A percentile compares a stretch with the other conserved stretches of the same genome.
Evolutionary conservation across 371 early-diverging fungal species (phyloP).

Genomic region (Smittium culicis): DNA sequence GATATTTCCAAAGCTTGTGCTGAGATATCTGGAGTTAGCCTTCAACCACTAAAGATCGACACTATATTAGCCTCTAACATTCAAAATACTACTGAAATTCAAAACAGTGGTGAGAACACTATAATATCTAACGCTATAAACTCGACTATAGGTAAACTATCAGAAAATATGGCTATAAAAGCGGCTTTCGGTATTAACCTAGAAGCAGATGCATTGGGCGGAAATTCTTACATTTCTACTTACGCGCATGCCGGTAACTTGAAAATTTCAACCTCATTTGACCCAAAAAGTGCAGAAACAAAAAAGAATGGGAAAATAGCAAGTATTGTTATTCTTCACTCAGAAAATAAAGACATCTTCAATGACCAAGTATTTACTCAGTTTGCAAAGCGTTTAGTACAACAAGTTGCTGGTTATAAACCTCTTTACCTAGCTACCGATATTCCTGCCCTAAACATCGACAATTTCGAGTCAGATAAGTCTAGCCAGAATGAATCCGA

Average conservation of each 20-base stretch:
- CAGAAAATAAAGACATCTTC: not conserved
- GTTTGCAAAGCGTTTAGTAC: constrained; percentile 25
- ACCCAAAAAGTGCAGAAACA: no score
- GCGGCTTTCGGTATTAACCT: constrained; percentile 36
- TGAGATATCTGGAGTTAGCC: not conserved
- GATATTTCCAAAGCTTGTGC: constrained; percentile 43
- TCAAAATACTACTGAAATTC: no score
- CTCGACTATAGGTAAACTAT: constrained; percentile 65
- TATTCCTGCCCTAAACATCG: not conserved
- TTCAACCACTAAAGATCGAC: not conserved
- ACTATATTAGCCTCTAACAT: constrained; percentile 31
- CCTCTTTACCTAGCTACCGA: constrained; percentile 8
- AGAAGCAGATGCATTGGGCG: not conserved
- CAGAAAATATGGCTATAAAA: constrained; percentile 74
- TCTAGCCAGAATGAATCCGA: no score
- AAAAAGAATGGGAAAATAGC: constrained; percentile 23
- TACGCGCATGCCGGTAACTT: constrained; percentile 8
- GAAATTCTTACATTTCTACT: not conserved
- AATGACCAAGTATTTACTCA: constrained; percentile 10
- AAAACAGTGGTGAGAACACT: constrained; percentile 19
- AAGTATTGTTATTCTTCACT: constrained; percentile 20
- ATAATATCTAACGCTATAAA: constrained; percentile 50
- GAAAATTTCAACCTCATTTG: not conserved
- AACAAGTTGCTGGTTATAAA: constrained; percentile 29
- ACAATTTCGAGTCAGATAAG: not conserved